Evolutionary conservation across 108 stramenopile genomes (phyloP), one percentile per base, ranked within the genome.

Genomic region (Chaetoceros muelleri): DNA sequence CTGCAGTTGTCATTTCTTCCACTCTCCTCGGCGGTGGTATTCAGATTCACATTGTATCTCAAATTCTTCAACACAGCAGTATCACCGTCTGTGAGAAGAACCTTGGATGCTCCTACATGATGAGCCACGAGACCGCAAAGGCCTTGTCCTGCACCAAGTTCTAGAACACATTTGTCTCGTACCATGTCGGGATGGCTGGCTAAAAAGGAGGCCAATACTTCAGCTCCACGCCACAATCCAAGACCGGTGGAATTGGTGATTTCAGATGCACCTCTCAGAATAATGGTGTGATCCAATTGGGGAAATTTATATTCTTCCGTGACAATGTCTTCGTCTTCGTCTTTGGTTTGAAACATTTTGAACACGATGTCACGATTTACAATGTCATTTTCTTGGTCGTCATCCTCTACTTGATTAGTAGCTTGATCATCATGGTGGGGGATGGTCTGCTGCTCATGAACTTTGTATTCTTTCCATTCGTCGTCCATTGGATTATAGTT

Each of bases 71-170:
- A 61, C 24, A 62, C 60, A 30, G 47, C 56, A 1, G 54, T 56
- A 60, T 82, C 80, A 30, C 80, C 80, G 66, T 82, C 80, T 31
- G 80, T 78, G 46, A 72, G 49, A 7, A 74, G 23, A 2, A 74
- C 73, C 3, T 21, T 23, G 0, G 25, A n/a, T 28, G 76, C 70
- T 20, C 70, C 71, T 48, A 75, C 52, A 50, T 46, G 50, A 66
- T 68, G 64, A 5, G 77, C 71, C 0, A 72, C 57, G 52, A 78
- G 71, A 1, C 76, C 76, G 56, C 70, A 71, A 19, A 78, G 44
- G 18, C 80, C 80, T 0, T 69, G 51, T 5, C 80, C 80, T 5
- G 80, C 74, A 20, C 80, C 80, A 21, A 82, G 49, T 58, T 81
- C 73, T 13, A 74, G 57, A 22, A 77, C 67, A 20, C 40, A 40